Conservation (phyloP, 371 early-diverging fungal genomes). For the Amoeboaphelidium protococcarum region DNA sequence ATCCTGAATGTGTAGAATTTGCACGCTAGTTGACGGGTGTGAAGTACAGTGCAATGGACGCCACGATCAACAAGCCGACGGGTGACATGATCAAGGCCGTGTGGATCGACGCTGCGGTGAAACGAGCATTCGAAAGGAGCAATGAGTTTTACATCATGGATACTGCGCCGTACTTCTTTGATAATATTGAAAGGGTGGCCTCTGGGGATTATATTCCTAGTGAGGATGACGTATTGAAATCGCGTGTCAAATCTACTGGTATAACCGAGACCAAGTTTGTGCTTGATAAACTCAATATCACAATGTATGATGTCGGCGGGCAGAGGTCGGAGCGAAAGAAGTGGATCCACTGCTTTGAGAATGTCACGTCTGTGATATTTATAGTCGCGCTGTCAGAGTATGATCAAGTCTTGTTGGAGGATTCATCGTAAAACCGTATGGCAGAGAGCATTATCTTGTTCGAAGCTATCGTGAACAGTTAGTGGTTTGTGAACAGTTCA, state of each 20-base stretch:
- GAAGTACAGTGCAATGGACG: neutral
- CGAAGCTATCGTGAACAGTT: slow-evolving; percentile 5
- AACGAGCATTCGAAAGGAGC: neutral
- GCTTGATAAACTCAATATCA: slow-evolving; percentile 1
- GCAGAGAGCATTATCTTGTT: slow-evolving; percentile 4
- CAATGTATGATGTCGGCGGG: slow-evolving; percentile 7
- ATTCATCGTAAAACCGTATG: slow-evolving; percentile 5
- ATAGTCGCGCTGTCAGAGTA: slow-evolving; percentile 6
- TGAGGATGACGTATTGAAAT: slow-evolving; percentile 1
- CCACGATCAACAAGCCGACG: too few relatives aligned
- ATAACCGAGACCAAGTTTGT: slow-evolving; percentile 1
- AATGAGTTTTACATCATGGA: slow-evolving; percentile 1
- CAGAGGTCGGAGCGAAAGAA: slow-evolving; percentile 5
- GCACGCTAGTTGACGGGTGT: neutral
- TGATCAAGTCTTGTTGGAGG: slow-evolving; percentile 6
- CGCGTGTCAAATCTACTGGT: slow-evolving; percentile 1
- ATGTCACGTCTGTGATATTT: slow-evolving; percentile 5
- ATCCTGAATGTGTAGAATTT: neutral
- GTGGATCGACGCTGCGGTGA: neutral
- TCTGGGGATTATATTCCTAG: slow-evolving; percentile 23
- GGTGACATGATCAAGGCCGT: neutral
- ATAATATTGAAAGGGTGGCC: slow-evolving; percentile 65
- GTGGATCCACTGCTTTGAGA: slow-evolving; percentile 7
- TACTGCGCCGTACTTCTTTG: slow-evolving; percentile 23
- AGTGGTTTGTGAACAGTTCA: slow-evolving; percentile 3